phyloP scores from a whole-genome alignment of 2,329 filamentous ascomycete genomes.

The Plectosphaerella sp. region DNA sequence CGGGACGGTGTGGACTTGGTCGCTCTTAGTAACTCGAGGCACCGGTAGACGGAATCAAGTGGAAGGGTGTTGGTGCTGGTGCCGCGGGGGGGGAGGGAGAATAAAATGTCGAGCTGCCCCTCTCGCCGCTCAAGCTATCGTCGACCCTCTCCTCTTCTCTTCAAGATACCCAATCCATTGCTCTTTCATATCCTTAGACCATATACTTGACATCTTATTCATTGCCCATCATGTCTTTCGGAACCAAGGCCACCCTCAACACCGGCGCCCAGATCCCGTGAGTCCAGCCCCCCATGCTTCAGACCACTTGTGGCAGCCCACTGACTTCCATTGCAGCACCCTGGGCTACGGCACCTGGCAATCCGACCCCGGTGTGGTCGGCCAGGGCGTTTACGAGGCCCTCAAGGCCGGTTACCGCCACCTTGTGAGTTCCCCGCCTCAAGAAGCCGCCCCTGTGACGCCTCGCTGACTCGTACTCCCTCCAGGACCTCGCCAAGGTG shows the following conservation, averaged over 20 bases:
- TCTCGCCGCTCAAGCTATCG: neutral
- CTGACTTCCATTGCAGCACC: neutral
- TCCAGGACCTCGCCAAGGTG: constrained; percentile 35
- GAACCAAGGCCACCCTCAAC: constrained; percentile 52
- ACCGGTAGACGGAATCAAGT: neutral
- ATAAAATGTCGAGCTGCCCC: neutral
- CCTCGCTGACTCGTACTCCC: neutral
- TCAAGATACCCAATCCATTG: neutral
- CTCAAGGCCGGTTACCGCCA: constrained; percentile 61
- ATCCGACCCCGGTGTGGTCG: constrained; percentile 59
- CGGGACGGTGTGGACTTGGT: neutral
- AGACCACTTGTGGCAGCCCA: constrained; percentile 43
- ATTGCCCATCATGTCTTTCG: constrained; percentile 45
- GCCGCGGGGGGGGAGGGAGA: neutral
- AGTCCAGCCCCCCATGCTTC: constrained; percentile 47
- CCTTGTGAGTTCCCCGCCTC: constrained; percentile 28
- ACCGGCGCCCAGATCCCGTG: constrained; percentile 62
- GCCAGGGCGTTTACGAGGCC: constrained; percentile 59
- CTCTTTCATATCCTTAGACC: neutral
- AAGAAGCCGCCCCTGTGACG: too few relatives aligned
- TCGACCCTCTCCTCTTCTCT: neutral
- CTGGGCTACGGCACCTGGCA: constrained; percentile 56
- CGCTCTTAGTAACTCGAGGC: neutral
- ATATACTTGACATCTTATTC: neutral
- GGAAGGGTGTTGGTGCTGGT: too few relatives aligned